These are phyloP conservation scores for Potentilla sterilis DNA, from an alignment of 306 rosid species.

Conservation along the genomic window DNA sequence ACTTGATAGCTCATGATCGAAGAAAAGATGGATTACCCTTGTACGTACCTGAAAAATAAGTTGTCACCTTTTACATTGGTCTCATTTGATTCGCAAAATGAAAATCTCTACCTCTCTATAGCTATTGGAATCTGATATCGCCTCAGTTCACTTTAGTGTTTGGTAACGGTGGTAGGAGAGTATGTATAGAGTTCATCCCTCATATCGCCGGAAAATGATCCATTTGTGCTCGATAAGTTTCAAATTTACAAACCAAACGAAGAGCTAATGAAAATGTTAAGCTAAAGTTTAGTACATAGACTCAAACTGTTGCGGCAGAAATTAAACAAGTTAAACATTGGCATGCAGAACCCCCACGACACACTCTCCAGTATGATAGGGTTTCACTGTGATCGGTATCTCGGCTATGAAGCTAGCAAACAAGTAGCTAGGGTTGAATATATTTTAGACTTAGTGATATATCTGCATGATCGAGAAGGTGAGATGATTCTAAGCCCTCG, in stretches of 20 bases:
- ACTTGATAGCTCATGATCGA: background rate
- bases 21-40: background rate
- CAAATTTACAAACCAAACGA: background rate
- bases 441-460: background rate
- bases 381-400: background rate
- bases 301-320: background rate
- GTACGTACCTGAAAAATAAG: background rate
- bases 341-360: background rate
- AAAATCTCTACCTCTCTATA: background rate
- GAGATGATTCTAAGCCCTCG: constrained; percentile 8
- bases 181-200: background rate
- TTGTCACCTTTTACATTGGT: background rate
- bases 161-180: too few relatives aligned
- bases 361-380: background rate
- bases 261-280: background rate
- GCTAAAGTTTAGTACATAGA: too few relatives aligned
- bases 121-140: background rate
- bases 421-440: background rate
- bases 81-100: background rate
- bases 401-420: background rate
- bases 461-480: constrained; percentile 5
- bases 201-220: background rate
- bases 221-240: background rate
- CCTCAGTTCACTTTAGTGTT: background rate
- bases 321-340: background rate